A percentile compares a stretch with the other conserved stretches of the same genome.
Conservation (phyloP, 164 flowering plant species). For the Annona cherimola region DNA sequence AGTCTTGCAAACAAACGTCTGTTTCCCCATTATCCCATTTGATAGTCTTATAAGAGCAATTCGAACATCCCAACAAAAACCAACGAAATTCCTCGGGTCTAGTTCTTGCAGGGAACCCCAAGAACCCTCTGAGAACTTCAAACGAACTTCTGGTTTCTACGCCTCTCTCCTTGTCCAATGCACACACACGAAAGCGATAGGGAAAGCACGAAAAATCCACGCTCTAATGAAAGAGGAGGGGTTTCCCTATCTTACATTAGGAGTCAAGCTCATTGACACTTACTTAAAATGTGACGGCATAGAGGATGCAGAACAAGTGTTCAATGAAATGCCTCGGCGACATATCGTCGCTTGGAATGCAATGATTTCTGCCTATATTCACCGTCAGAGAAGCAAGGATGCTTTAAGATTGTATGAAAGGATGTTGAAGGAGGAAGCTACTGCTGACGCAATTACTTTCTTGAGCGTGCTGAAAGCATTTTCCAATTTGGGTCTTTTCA, state of each 20-base stretch:
- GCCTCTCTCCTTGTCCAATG: slow-evolving; percentile 30
- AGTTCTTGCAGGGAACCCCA: background rate
- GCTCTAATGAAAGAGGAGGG: slow-evolving; percentile 32
- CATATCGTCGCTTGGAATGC: slow-evolving; percentile 49
- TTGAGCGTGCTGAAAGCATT: slow-evolving; percentile 45
- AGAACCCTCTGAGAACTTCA: background rate
- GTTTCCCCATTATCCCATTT: background rate
- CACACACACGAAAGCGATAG: slow-evolving; percentile 17
- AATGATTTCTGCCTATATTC: slow-evolving; percentile 37
- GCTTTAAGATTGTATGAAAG: slow-evolving; percentile 29
- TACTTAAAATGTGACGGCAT: slow-evolving; percentile 33
- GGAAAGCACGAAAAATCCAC: slow-evolving; percentile 24
- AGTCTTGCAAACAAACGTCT: slow-evolving; percentile 2
- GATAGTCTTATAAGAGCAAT: slow-evolving; percentile 9
- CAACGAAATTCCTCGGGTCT: background rate
- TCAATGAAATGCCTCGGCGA: slow-evolving; percentile 44
- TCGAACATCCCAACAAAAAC: background rate
- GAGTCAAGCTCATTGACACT: slow-evolving; percentile 34
- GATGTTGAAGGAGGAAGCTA: slow-evolving; percentile 34
- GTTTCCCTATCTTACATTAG: slow-evolving; percentile 23
- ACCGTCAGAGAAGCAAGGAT: slow-evolving; percentile 21
- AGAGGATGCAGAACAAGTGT: slow-evolving; percentile 34
- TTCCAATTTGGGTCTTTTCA: slow-evolving; percentile 32
- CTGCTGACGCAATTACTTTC: slow-evolving; percentile 40
- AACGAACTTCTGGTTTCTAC: slow-evolving; percentile 16